Evolutionary conservation across 1,139 yeast genomes (phyloP).

Genomic region (Nadsonia commutata): DNA sequence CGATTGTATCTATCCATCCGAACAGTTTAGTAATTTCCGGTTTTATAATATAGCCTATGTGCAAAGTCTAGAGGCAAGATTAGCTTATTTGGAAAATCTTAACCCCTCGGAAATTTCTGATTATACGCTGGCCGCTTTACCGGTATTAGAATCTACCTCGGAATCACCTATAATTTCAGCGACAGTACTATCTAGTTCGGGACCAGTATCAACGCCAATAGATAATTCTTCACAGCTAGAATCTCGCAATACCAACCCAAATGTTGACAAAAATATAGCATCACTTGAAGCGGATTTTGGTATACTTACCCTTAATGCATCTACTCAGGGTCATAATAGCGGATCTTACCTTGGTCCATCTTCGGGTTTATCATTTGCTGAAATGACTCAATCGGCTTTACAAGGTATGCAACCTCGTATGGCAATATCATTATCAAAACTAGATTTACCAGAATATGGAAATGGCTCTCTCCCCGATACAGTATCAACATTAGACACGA

Average conservation of each 20-base stretch:
- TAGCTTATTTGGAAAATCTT: slow-evolving; percentile 4
- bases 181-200: no score
- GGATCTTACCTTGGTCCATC: slow-evolving; percentile 13
- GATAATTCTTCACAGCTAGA: no score
- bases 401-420: slow-evolving; percentile 9
- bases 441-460: background rate
- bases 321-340: slow-evolving; percentile 11
- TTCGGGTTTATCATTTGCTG: slow-evolving; percentile 14
- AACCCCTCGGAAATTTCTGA: no score
- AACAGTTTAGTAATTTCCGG: slow-evolving; percentile 9
- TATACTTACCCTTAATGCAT: slow-evolving; percentile 10
- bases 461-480: background rate
- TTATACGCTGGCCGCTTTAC: no score
- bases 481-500: background rate
- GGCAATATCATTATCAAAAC: background rate
- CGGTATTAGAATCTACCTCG: no score
- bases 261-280: background rate
- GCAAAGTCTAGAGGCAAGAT: slow-evolving; percentile 8
- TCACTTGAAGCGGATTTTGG: slow-evolving; percentile 8
- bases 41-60: slow-evolving; percentile 9
- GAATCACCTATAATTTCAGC: no score
- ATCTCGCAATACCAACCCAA: background rate
- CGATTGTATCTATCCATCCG: slow-evolving; percentile 10
- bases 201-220: no score
- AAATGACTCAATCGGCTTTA: slow-evolving; percentile 12